These are phyloP conservation scores for Geranium brycei DNA, from an alignment of 345 rosid species.

Conservation along the genomic window DNA sequence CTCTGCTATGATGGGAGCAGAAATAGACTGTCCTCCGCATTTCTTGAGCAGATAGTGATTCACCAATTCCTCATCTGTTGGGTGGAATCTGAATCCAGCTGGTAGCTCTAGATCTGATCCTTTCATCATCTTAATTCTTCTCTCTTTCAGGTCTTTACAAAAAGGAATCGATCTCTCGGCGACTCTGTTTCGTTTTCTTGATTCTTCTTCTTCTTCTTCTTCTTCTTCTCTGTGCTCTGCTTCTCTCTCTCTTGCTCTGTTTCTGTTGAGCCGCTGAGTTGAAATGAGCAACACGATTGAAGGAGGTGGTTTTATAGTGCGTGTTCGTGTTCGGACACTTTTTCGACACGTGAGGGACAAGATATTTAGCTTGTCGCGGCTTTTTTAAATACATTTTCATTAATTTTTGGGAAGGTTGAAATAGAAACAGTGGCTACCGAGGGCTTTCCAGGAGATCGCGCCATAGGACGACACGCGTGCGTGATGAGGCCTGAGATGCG, in stretches of 20 bases:
- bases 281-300: background rate
- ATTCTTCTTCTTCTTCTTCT: too few species aligned
- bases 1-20: slow-evolving; percentile 66
- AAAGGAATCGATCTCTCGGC: background rate
- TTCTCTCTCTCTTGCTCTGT: background rate
- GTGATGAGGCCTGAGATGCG: background rate
- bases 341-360: background rate
- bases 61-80: slow-evolving; percentile 87
- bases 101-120: slow-evolving; percentile 45
- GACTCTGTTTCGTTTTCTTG: too few species aligned
- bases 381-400: too few species aligned
- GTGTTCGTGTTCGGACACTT: background rate
- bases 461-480: background rate
- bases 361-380: background rate
- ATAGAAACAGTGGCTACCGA: background rate
- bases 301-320: background rate
- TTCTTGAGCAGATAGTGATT: slow-evolving; percentile 58
- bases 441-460: background rate
- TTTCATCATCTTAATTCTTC: background rate
- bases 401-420: too few species aligned
- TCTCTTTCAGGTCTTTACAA: too few species aligned
- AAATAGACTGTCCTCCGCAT: slow-evolving; percentile 41
- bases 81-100: slow-evolving; percentile 89
- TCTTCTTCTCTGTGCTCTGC: background rate
- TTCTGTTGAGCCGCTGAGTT: background rate